A percentile compares a stretch with the other conserved stretches of the same genome.
Evolutionary conservation across 2,329 filamentous ascomycete genomes (phyloP).

Genomic region (Fonsecaea nubica): DNA sequence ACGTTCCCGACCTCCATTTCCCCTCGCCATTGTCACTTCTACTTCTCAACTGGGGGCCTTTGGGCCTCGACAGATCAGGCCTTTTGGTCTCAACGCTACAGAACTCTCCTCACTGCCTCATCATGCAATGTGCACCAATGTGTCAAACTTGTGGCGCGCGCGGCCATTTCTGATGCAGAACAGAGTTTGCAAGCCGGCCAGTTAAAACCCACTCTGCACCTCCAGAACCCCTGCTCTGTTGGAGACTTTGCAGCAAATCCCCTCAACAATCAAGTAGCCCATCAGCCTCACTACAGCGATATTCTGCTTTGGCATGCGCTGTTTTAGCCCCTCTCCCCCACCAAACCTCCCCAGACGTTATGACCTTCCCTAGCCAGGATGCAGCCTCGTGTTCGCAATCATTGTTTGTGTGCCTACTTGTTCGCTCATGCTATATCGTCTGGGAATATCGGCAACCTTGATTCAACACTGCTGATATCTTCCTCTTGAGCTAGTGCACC

Average conservation of each 20-base stretch:
- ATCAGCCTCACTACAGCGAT: slow-evolving; percentile 7
- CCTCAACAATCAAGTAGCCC: slow-evolving; percentile 6
- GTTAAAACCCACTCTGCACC: not conserved
- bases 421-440: not conserved
- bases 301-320: not conserved
- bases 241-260: slow-evolving; percentile 1
- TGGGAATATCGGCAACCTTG: not conserved
- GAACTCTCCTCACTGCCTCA: not conserved
- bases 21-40: not conserved
- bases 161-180: slow-evolving; percentile 1
- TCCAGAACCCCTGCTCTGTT: not conserved
- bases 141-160: not conserved
- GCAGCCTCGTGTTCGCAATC: not conserved
- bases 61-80: not conserved
- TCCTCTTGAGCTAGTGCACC: not conserved
- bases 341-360: not conserved
- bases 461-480: not conserved
- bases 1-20: not conserved
- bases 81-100: not conserved
- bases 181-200: slow-evolving; percentile 6
- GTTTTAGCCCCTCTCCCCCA: not conserved
- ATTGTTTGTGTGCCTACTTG: not conserved
- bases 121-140: not conserved
- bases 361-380: not conserved
- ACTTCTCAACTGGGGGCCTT: not conserved